Percentiles rank a stretch among this genome's conserved stretches.
Evolutionary conservation across 805 yeast species (phyloP).

Genomic region (Wickerhamomyces mucosus): DNA sequence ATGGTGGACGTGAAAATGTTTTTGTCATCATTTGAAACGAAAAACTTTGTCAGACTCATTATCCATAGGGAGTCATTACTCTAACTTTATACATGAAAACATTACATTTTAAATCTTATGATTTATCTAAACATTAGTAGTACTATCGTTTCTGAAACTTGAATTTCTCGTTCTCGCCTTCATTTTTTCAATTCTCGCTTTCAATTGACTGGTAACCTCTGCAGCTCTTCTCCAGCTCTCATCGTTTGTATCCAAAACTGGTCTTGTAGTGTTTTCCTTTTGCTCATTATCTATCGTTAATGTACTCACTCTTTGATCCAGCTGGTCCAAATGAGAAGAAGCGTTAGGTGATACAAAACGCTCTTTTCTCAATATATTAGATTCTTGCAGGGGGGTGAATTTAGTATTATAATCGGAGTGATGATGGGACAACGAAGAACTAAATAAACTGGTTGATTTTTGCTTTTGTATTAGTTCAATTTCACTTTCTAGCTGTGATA

Average conservation of each 20-base stretch:
- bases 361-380: constrained; percentile 3
- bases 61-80: too few species aligned
- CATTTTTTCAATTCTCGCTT: constrained; percentile 85
- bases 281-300: constrained; percentile 20
- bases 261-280: constrained; percentile 14
- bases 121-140: constrained; percentile 1
- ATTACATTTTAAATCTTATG: too few species aligned
- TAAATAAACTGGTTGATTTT: constrained; percentile 7
- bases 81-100: too few species aligned
- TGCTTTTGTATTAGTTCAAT: constrained; percentile 27
- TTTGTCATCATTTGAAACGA: too few species aligned
- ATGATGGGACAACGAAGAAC: background rate
- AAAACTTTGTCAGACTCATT: too few species aligned
- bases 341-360: constrained; percentile 1
- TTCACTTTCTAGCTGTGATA: constrained; percentile 44
- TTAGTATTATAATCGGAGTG: constrained; percentile 1
- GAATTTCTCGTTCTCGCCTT: constrained; percentile 43
- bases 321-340: constrained; percentile 12
- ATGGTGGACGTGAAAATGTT: too few species aligned
- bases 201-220: constrained; percentile 77
- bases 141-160: constrained; percentile 4
- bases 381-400: constrained; percentile 12
- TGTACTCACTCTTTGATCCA: constrained; percentile 19
- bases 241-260: constrained; percentile 37
- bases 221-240: constrained; percentile 84